These are phyloP conservation scores for Phytophthora crassamura DNA, from an alignment of 352 stramenopile species.

Conservation along the genomic window DNA sequence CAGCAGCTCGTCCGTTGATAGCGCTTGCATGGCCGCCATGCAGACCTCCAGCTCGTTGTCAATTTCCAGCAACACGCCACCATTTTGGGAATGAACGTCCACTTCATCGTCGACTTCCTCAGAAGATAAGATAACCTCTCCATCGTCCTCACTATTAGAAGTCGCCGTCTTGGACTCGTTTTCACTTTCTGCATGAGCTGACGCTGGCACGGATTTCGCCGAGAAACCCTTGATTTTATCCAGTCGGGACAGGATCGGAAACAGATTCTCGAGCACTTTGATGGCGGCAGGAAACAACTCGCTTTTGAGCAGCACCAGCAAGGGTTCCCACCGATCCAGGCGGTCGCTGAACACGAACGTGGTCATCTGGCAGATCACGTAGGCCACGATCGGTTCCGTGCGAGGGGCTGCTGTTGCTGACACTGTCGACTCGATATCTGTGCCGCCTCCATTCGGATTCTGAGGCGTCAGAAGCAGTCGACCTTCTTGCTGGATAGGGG, in stretches of 20 bases:
- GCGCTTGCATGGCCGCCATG: slow-evolving; percentile 75
- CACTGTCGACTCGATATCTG: slow-evolving; percentile 37
- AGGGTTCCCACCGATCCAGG: slow-evolving; percentile 84
- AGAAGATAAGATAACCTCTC: slow-evolving; percentile 6
- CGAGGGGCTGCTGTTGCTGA: slow-evolving; percentile 55
- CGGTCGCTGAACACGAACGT: slow-evolving; percentile 77
- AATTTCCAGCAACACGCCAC: slow-evolving; percentile 21
- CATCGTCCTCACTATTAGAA: slow-evolving; percentile 25
- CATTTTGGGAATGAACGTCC: slow-evolving; percentile 11
- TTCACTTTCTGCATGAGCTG: slow-evolving; percentile 18
- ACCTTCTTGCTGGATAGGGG: slow-evolving; percentile 45
- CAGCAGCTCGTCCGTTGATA: slow-evolving; percentile 74
- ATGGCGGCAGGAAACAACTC: slow-evolving; percentile 65
- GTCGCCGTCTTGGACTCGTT: slow-evolving; percentile 29
- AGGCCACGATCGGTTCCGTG: slow-evolving; percentile 86
- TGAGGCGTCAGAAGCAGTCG: slow-evolving; percentile 38
- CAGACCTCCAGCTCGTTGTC: slow-evolving; percentile 72
- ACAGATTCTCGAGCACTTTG: slow-evolving; percentile 76
- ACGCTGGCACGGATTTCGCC: neutral
- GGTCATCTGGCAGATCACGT: slow-evolving; percentile 85
- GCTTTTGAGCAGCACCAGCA: slow-evolving; percentile 78
- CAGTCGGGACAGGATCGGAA: slow-evolving; percentile 71
- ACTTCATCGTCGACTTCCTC: slow-evolving; percentile 11
- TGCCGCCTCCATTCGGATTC: slow-evolving; percentile 21
- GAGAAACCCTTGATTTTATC: slow-evolving; percentile 42